Evolutionary conservation across 306 rosid genomes (phyloP).

Genomic region (Lagenaria siceraria): DNA sequence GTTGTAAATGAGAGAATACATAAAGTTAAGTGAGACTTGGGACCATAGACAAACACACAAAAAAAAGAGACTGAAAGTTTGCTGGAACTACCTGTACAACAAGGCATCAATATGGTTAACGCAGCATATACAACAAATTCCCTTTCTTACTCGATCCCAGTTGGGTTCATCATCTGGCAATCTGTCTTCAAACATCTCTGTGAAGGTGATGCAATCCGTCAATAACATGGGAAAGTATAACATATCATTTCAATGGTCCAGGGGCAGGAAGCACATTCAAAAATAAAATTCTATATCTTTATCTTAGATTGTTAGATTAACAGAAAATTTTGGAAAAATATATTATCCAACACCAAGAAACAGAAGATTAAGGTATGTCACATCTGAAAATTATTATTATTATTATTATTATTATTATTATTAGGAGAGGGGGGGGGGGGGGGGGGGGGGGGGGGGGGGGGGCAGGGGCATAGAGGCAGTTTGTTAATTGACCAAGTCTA

Average conservation of each 20-base stretch:
- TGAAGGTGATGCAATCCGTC: background rate
- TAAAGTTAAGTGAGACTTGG: background rate
- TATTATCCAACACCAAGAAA: background rate
- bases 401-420: too few species aligned
- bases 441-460: background rate
- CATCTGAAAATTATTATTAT: too few species aligned
- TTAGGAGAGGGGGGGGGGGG: too few species aligned
- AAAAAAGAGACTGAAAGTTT: background rate
- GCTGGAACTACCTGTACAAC: slow-evolving; percentile 61
- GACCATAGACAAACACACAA: background rate
- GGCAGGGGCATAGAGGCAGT: background rate
- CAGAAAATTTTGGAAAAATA: background rate
- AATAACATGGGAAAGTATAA: background rate
- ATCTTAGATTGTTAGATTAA: background rate
- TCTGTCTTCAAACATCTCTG: slow-evolving; percentile 37
- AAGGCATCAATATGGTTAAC: slow-evolving; percentile 68
- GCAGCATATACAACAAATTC: slow-evolving; percentile 78
- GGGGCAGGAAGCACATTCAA: background rate
- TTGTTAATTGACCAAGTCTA: background rate
- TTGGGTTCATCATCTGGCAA: slow-evolving; percentile 41
- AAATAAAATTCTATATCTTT: background rate
- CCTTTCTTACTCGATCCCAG: slow-evolving; percentile 92
- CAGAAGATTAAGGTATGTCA: background rate
- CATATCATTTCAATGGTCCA: background rate
- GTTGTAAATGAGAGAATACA: background rate